Evolutionary conservation across 139 green algal genomes (phyloP).

Genomic region (Pseudopediastrum boryanum): DNA sequence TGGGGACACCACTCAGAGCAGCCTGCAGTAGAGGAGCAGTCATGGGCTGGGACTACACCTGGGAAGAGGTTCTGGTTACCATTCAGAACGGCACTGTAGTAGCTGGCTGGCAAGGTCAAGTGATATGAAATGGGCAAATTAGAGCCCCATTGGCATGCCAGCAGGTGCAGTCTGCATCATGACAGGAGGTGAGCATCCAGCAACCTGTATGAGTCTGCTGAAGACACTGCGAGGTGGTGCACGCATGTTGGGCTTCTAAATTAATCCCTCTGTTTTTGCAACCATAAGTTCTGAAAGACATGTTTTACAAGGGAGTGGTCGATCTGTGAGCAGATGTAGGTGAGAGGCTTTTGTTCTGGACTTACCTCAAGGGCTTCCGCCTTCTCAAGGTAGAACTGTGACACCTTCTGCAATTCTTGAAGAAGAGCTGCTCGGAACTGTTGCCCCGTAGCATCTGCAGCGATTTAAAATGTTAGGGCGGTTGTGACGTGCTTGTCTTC

Average conservation of each 20-base stretch:
- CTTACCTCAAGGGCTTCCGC: slow-evolving; percentile 58
- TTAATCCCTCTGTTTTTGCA: too few relatives aligned
- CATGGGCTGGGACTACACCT: neutral
- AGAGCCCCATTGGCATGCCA: too few relatives aligned
- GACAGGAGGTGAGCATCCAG: too few relatives aligned
- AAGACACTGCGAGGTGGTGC: neutral
- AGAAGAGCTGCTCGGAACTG: slow-evolving; percentile 57
- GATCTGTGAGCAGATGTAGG: too few relatives aligned
- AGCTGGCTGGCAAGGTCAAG: neutral
- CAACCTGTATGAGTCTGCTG: too few relatives aligned
- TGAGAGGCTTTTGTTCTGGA: neutral
- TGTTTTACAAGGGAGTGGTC: too few relatives aligned
- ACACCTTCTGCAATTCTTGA: slow-evolving; percentile 66
- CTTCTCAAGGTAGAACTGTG: slow-evolving; percentile 62
- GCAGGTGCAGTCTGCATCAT: too few relatives aligned
- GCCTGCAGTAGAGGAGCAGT: neutral
- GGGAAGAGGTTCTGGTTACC: neutral
- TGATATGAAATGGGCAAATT: neutral
- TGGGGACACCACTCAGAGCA: too few relatives aligned
- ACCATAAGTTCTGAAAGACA: too few relatives aligned
- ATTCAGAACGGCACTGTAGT: neutral
- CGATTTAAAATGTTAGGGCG: slow-evolving; percentile 2
- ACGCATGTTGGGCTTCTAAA: too few relatives aligned
- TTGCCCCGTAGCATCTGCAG: slow-evolving; percentile 52
- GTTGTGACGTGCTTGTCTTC: neutral